phyloP scores from a whole-genome alignment of 768 basidiomycete species.

The Tulasnella sp. region DNA sequence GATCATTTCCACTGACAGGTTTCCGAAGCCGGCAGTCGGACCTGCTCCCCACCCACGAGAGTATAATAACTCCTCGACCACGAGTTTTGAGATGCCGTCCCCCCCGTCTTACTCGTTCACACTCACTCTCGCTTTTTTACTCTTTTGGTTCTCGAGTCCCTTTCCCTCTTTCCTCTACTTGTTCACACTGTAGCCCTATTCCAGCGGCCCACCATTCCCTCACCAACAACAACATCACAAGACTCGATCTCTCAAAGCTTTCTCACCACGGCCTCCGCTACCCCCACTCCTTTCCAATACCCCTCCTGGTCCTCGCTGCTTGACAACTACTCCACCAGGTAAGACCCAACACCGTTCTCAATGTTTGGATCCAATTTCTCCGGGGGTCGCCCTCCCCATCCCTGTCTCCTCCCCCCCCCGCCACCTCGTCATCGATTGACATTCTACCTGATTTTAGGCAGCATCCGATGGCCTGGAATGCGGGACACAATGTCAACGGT shows the following conservation, averaged over 20 bases:
- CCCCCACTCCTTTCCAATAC: slow-evolving; percentile 4
- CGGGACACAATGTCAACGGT: slow-evolving; percentile 17
- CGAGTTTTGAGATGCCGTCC: slow-evolving; percentile 1
- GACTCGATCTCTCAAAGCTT: not conserved
- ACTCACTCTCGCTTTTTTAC: slow-evolving; percentile 3
- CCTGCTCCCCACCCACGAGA: not conserved
- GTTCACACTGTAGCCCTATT: slow-evolving; percentile 5
- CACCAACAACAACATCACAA: not conserved
- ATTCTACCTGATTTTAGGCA: slow-evolving; percentile 1
- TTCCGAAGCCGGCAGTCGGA: not conserved
- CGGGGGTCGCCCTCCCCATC: not conserved
- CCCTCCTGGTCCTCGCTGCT: slow-evolving; percentile 1
- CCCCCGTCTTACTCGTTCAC: not conserved
- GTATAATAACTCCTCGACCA: slow-evolving; percentile 3
- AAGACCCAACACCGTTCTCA: not conserved
- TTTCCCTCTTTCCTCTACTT: not conserved
- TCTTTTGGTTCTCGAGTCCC: not conserved
- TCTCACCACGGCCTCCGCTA: slow-evolving; percentile 8
- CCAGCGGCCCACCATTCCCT: slow-evolving; percentile 12
- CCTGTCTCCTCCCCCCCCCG: not conserved
- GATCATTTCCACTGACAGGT: slow-evolving; percentile 4
- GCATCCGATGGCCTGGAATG: slow-evolving; percentile 21
- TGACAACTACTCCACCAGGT: slow-evolving; percentile 9
- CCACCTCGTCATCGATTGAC: slow-evolving; percentile 4
- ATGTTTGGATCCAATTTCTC: not conserved